Evolutionary conservation across 179 eudicot species (phyloP).

Genomic region (Drosera spatulata): DNA sequence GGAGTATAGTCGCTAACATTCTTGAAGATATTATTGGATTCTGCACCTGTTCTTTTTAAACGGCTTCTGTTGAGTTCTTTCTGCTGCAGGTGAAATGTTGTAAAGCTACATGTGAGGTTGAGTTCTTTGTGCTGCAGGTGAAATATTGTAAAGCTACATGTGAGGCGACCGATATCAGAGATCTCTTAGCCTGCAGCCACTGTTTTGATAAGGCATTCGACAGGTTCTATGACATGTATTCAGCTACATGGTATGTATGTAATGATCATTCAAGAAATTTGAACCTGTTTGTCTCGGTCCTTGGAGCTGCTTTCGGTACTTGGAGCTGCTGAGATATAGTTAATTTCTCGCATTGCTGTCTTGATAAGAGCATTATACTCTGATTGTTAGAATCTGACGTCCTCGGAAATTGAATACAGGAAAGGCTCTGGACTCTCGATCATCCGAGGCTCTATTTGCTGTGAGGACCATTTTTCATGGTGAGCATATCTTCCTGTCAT

Average conservation of each 20-base stretch:
- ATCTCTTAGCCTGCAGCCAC: conserved; percentile 74
- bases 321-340: neutral
- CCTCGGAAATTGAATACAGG: conserved; percentile 30
- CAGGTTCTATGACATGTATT: conserved; percentile 78
- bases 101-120: no score
- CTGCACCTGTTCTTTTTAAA: no score
- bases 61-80: neutral
- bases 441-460: conserved; percentile 66
- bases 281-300: no score
- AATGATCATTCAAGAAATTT: neutral
- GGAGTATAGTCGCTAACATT: neutral
- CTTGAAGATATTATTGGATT: neutral
- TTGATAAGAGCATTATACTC: neutral
- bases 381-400: no score
- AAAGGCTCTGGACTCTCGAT: conserved; percentile 62
- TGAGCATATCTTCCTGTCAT: conserved; percentile 8
- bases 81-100: conserved; percentile 67
- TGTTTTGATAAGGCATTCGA: conserved; percentile 80
- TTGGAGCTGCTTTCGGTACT: no score
- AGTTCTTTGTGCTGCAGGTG: no score
- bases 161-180: conserved; percentile 57
- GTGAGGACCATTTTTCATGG: conserved; percentile 93
- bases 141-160: conserved; percentile 81
- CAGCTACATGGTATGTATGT: conserved; percentile 61
- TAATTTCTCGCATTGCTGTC: neutral